These are phyloP conservation scores for Gaeumannomyces sp. DNA, from an alignment of 2,329 filamentous ascomycete species.

Conservation along the genomic window DNA sequence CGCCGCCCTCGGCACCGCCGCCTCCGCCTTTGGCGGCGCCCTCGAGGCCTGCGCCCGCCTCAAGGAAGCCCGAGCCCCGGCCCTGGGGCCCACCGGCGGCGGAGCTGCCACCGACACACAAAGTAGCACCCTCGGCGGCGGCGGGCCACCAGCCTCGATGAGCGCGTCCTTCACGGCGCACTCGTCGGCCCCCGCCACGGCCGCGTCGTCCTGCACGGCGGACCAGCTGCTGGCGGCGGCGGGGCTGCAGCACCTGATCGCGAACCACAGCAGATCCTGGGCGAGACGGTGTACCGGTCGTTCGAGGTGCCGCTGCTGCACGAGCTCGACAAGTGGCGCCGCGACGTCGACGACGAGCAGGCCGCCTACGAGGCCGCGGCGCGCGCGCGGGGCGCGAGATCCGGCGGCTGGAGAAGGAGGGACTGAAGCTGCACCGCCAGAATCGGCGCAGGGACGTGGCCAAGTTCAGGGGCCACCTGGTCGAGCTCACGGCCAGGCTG, in stretches of 20 bases:
- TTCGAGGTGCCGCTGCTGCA: conserved; percentile 66
- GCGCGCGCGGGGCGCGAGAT: conserved; percentile 52
- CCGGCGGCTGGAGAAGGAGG: conserved; percentile 58
- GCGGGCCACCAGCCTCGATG: conserved; percentile 27
- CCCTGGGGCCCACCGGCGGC: conserved; percentile 36
- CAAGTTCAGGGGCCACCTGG: conserved; percentile 56
- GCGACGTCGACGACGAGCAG: conserved; percentile 59
- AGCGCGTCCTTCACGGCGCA: conserved; percentile 41
- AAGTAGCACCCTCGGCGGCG: conserved; percentile 15
- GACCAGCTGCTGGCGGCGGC: conserved; percentile 56
- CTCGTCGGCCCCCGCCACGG: conserved; percentile 20
- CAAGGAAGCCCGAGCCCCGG: conserved; percentile 59
- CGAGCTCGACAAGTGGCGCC: conserved; percentile 60
- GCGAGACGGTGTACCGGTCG: conserved; percentile 60
- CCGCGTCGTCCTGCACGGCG: conserved; percentile 45
- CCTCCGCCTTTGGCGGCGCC: conserved; percentile 57
- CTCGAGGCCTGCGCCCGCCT: conserved; percentile 63
- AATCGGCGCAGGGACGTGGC: conserved; percentile 55
- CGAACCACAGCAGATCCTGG: conserved; percentile 66
- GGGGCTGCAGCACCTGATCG: conserved; percentile 60
- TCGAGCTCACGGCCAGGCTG: conserved; percentile 54
- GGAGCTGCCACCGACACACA: conserved; percentile 14
- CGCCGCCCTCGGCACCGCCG: conserved; percentile 52
- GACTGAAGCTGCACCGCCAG: conserved; percentile 52
- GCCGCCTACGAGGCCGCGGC: conserved; percentile 51